Evolutionary conservation across 225 moss, liverwort and hornwort genomes (phyloP).

Genomic region (Pseudoscleropodium purum): DNA sequence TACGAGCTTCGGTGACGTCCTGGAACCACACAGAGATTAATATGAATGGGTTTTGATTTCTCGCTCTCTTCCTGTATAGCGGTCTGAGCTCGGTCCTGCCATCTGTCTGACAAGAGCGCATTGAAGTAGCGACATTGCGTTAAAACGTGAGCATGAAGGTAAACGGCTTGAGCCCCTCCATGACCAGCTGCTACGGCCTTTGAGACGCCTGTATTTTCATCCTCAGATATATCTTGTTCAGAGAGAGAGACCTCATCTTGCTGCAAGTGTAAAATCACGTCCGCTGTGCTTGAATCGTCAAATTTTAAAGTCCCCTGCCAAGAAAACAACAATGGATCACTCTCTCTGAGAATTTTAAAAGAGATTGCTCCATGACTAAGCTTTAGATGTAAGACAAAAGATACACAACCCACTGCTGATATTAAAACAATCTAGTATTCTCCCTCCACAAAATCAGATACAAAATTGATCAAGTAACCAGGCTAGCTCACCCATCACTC

Average conservation of each 20-base stretch:
- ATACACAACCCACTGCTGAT: background rate
- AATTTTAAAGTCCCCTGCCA: constrained; percentile 29
- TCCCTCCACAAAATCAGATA: background rate
- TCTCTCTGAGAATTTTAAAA: background rate
- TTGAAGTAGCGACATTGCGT: constrained; percentile 73
- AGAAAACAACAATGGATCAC: background rate
- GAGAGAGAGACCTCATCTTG: constrained; percentile 7
- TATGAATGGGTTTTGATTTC: constrained; percentile 19
- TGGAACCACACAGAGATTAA: constrained; percentile 41
- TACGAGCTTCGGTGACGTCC: constrained; percentile 34
- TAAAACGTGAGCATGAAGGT: constrained; percentile 56
- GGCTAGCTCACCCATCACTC: background rate
- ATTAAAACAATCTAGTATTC: background rate
- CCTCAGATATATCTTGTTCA: constrained; percentile 11
- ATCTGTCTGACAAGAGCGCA: constrained; percentile 74
- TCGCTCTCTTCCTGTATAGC: background rate
- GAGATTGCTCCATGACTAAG: background rate
- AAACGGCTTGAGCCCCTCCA: constrained; percentile 2
- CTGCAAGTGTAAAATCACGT: constrained; percentile 53
- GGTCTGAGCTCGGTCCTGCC: constrained; percentile 40
- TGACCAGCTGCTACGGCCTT: background rate
- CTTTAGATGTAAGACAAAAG: background rate
- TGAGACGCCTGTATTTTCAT: constrained; percentile 4
- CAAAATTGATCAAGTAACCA: background rate
- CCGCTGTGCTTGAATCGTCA: constrained; percentile 61